phyloP scores from a whole-genome alignment of 129 eudicot genomes.

The Artemisia argyi region DNA sequence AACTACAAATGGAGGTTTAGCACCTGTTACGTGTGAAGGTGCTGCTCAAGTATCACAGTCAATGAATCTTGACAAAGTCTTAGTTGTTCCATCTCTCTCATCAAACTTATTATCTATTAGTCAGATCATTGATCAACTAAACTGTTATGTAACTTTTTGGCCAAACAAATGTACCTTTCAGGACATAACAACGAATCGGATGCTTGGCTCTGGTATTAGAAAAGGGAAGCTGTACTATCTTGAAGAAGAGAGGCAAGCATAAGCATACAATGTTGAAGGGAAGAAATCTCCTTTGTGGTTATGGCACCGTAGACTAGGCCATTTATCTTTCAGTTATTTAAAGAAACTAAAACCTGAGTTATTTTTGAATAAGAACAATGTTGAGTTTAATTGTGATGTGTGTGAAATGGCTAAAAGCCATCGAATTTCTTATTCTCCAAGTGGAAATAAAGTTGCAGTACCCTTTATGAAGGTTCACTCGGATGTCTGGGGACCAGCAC shows the following conservation, averaged over 20 bases:
- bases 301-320: constrained; percentile 9
- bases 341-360: not conserved
- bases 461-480: constrained; percentile 12
- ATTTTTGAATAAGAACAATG: not conserved
- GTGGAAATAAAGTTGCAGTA: not conserved
- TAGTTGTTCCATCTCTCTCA: constrained; percentile 4
- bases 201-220: constrained; percentile 18
- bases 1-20: not conserved
- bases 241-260: not conserved
- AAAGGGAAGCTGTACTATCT: constrained; percentile 14
- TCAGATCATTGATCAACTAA: not conserved
- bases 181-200: not conserved
- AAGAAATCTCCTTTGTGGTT: constrained; percentile 8
- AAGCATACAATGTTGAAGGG: not conserved
- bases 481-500: constrained; percentile 10
- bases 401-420: constrained; percentile 6
- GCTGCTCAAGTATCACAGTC: not conserved
- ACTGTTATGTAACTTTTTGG: not conserved
- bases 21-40: constrained; percentile 7
- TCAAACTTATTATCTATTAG: not conserved
- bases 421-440: constrained; percentile 1
- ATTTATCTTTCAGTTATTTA: not conserved
- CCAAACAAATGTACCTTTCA: not conserved
- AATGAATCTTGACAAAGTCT: not conserved
- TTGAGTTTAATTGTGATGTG: constrained; percentile 1